Percentiles rank a stretch among this genome's conserved stretches.
Evolutionary conservation across 108 stramenopile species (phyloP).

Genomic region (Craspedostauros australis): DNA sequence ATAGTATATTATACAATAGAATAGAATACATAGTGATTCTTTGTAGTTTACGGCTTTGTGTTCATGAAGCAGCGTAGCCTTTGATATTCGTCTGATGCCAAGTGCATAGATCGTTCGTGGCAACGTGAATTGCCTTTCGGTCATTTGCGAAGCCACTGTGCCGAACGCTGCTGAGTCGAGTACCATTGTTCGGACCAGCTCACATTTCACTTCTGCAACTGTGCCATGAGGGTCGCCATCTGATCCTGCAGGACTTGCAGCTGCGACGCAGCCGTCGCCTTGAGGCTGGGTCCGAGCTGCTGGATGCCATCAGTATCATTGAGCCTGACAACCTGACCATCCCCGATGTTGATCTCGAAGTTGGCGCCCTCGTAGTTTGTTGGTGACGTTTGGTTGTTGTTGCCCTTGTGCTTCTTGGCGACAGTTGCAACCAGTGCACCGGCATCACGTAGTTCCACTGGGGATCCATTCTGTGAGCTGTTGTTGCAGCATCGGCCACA

Average conservation of each 20-base stretch:
- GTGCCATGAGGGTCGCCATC: constrained; percentile 70
- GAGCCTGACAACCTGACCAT: constrained; percentile 54
- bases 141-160: too few species aligned
- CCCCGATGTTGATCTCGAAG: constrained; percentile 65
- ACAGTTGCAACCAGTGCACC: constrained; percentile 68
- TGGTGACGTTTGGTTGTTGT: too few species aligned
- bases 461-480: constrained; percentile 69
- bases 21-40: too few species aligned
- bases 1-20: too few species aligned
- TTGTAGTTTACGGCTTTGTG: too few species aligned
- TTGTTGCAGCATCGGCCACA: neutral
- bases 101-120: too few species aligned
- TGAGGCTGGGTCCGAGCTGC: constrained; percentile 46
- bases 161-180: too few species aligned
- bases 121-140: too few species aligned
- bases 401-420: constrained; percentile 45
- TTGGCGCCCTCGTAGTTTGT: constrained; percentile 17
- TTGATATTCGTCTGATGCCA: too few species aligned
- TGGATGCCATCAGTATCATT: constrained; percentile 47
- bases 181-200: too few species aligned
- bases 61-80: too few species aligned
- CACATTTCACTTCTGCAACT: constrained; percentile 36
- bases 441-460: constrained; percentile 47
- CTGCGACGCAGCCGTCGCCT: constrained; percentile 48
- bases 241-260: constrained; percentile 70